Conservation (phyloP, 306 rosid genomes). For the Sicyos baderoa region DNA sequence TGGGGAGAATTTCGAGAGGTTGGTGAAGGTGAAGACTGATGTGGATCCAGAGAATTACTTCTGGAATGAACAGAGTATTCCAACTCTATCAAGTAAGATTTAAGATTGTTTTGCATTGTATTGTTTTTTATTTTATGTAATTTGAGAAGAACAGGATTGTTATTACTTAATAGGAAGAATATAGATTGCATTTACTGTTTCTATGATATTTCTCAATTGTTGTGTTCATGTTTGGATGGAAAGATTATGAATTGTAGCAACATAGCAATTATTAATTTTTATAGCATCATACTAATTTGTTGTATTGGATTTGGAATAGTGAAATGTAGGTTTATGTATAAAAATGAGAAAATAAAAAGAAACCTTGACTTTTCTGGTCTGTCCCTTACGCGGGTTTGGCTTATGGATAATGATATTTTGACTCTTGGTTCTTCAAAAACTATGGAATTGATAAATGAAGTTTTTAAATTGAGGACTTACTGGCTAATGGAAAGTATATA, state of each 20-base stretch:
- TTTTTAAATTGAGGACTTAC: no score
- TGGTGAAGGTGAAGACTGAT: conserved; percentile 52
- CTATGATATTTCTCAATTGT: neutral
- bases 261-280: no score
- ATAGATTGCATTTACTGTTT: neutral
- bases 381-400: neutral
- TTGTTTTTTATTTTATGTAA: neutral
- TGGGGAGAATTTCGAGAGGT: conserved; percentile 43
- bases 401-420: neutral
- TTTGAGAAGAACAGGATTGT: neutral
- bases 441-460: no score
- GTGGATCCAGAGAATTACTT: conserved; percentile 64
- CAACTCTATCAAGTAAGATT: conserved; percentile 26
- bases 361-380: no score
- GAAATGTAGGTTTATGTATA: no score
- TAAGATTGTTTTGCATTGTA: neutral
- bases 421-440: neutral
- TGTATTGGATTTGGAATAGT: no score
- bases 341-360: no score
- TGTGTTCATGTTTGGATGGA: neutral
- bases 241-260: no score
- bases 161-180: neutral
- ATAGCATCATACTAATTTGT: no score
- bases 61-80: conserved; percentile 72
- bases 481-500: no score